Evolutionary conservation across 2,329 filamentous ascomycete genomes (phyloP).

Genomic region (Trichoderma sp.): DNA sequence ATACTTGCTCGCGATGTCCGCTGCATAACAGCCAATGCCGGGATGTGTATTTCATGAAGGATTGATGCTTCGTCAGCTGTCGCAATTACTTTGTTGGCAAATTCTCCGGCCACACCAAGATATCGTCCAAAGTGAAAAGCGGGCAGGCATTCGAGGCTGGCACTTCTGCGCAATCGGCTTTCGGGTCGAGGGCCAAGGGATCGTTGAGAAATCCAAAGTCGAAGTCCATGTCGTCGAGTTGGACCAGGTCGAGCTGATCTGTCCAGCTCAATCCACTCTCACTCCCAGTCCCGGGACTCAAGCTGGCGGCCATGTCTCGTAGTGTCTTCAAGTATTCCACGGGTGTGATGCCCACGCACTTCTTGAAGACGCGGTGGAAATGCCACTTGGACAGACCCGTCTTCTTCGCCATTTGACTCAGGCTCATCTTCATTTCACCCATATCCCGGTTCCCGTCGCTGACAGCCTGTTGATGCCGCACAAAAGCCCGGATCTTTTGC

Average conservation of each 20-base stretch:
- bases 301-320: neutral
- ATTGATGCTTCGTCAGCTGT: neutral
- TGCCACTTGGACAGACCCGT: slow-evolving; percentile 56
- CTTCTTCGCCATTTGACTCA: slow-evolving; percentile 49
- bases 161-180: neutral
- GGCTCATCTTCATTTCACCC: slow-evolving; percentile 26
- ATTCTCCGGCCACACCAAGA: slow-evolving; percentile 19
- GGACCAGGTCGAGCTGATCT: slow-evolving; percentile 5
- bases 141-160: neutral
- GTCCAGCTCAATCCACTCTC: slow-evolving; percentile 10
- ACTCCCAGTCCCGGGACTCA: neutral
- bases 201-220: slow-evolving; percentile 13
- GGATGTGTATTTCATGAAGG: neutral
- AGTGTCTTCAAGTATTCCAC: slow-evolving; percentile 30
- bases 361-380: slow-evolving; percentile 59
- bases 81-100: neutral
- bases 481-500: slow-evolving; percentile 38
- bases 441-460: slow-evolving; percentile 21
- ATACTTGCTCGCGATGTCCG: neutral
- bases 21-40: neutral
- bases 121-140: slow-evolving; percentile 23
- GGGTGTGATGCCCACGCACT: slow-evolving; percentile 50
- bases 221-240: slow-evolving; percentile 12
- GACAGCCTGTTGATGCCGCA: slow-evolving; percentile 30
- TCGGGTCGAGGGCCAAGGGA: neutral